phyloP scores from a whole-genome alignment of 192 early-diverging fungal genomes.

The Linnemannia schmuckeri region DNA sequence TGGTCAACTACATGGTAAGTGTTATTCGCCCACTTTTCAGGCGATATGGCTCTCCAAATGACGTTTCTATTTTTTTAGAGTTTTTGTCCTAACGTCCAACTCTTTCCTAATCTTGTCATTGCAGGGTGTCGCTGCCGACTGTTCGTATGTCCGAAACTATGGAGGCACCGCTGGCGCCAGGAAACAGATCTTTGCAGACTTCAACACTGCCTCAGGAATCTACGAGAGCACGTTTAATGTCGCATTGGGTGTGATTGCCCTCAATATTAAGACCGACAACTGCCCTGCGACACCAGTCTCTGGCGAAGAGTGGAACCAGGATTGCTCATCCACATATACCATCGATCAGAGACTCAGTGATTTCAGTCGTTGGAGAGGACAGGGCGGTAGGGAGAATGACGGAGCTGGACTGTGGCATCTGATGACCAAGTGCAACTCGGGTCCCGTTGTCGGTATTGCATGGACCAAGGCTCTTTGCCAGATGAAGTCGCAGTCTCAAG shows the following conservation, averaged over 20 bases:
- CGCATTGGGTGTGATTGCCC: conserved; percentile 81
- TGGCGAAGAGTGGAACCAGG: conserved; percentile 79
- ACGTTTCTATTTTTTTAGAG: background rate
- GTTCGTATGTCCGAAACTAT: conserved; percentile 73
- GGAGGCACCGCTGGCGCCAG: conserved; percentile 67
- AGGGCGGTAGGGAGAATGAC: conserved; percentile 65
- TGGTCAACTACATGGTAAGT: conserved; percentile 59
- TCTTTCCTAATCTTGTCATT: conserved; percentile 6
- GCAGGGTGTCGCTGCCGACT: conserved; percentile 82
- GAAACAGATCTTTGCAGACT: conserved; percentile 83
- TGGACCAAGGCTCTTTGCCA: conserved; percentile 86
- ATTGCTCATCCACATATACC: conserved; percentile 77
- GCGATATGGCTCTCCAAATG: background rate
- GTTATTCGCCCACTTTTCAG: background rate
- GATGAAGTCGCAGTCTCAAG: conserved; percentile 41
- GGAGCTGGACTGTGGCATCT: conserved; percentile 92
- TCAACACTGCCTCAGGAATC: conserved; percentile 84
- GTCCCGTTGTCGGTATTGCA: conserved; percentile 86
- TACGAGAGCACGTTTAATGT: conserved; percentile 92
- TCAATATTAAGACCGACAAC: conserved; percentile 74
- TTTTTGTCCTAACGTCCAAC: background rate
- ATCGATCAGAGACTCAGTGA: conserved; percentile 85
- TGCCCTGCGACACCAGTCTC: conserved; percentile 66
- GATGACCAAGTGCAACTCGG: conserved; percentile 86
- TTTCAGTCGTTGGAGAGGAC: conserved; percentile 89